Evolutionary conservation across 495 filamentous ascomycete species (phyloP).

Genomic region (Alectoria sarmentosa): DNA sequence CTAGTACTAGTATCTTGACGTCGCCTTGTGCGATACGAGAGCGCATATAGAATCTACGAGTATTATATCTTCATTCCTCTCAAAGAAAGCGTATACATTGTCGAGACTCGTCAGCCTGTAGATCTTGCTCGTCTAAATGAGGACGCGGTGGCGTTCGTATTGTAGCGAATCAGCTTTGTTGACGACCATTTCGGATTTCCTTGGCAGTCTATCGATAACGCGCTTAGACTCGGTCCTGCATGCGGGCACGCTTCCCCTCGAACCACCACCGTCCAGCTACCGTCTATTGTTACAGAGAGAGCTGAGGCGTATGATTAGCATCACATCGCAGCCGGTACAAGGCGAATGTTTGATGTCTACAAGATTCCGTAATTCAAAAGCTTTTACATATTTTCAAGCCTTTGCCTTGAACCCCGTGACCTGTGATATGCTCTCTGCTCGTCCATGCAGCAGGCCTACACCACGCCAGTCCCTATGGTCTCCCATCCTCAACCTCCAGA

Average conservation of each 20-base stretch:
- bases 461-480: slow-evolving; percentile 48
- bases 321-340: too few relatives aligned
- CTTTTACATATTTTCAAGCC: not conserved
- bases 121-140: not conserved
- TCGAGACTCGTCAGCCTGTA: not conserved
- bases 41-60: not conserved
- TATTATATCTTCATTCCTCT: not conserved
- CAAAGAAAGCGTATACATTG: not conserved
- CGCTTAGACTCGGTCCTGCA: slow-evolving; percentile 3
- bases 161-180: not conserved
- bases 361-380: not conserved
- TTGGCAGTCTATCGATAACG: slow-evolving; percentile 5
- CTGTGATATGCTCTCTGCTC: slow-evolving; percentile 9
- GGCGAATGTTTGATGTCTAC: not conserved
- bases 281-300: not conserved
- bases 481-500: slow-evolving; percentile 61
- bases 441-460: slow-evolving; percentile 3
- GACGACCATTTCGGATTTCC: not conserved
- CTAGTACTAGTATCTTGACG: too few relatives aligned
- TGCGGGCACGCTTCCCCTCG: slow-evolving; percentile 9
- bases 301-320: too few relatives aligned
- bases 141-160: not conserved
- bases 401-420: not conserved
- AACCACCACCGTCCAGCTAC: slow-evolving; percentile 4
- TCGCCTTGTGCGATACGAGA: not conserved